Percentiles rank a stretch among this genome's conserved stretches.
These are phyloP conservation scores for Coniferiporia weirii DNA, from an alignment of 1,284 basidiomycete species.

Conservation along the genomic window DNA sequence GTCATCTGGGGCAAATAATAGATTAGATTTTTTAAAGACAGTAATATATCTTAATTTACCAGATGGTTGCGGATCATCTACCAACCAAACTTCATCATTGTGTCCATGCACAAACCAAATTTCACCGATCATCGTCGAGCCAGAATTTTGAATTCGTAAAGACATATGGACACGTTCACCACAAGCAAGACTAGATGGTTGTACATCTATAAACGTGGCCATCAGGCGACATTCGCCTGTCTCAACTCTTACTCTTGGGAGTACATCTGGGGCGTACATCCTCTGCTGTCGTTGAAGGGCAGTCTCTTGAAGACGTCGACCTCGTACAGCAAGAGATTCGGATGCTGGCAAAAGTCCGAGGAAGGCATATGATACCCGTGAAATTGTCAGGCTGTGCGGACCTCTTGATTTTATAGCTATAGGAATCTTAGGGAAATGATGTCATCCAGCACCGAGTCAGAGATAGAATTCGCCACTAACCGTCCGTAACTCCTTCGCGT, in stretches of 20 bases:
- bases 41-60: constrained; percentile 17
- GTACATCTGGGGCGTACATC: constrained; percentile 60
- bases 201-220: constrained; percentile 50
- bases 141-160: constrained; percentile 59
- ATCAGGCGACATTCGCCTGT: constrained; percentile 54
- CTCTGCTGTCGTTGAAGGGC: constrained; percentile 57
- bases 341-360: constrained; percentile 55
- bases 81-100: constrained; percentile 59
- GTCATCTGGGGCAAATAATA: constrained; percentile 13
- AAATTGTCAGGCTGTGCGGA: constrained; percentile 49
- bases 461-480: constrained; percentile 33
- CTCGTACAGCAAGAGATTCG: constrained; percentile 60
- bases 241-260: constrained; percentile 53
- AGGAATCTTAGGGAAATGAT: constrained; percentile 44
- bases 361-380: constrained; percentile 58
- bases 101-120: constrained; percentile 60
- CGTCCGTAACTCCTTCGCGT: constrained; percentile 51
- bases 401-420: constrained; percentile 49
- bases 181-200: constrained; percentile 45
- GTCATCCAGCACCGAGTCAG: constrained; percentile 3
- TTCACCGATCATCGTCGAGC: constrained; percentile 51
- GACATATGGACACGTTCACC: constrained; percentile 55
- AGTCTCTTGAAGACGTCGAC: constrained; percentile 65
- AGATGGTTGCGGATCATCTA: constrained; percentile 18
- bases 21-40: constrained; percentile 5